phyloP scores from a whole-genome alignment of 2,329 filamentous ascomycete genomes.

The Pseudocercospora fijiensis region DNA sequence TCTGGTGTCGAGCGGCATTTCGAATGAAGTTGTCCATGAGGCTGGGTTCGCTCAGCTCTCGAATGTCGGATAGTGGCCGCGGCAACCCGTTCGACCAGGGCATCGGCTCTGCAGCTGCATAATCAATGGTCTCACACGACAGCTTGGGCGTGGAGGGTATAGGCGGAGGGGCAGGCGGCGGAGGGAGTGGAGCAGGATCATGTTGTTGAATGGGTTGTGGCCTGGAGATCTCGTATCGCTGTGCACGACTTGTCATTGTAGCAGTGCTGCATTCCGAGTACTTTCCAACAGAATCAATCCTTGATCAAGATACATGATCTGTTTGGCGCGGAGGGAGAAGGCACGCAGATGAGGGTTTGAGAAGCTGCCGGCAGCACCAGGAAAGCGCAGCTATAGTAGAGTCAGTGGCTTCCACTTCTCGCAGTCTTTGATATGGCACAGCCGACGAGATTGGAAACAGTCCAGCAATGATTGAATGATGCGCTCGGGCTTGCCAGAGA shows the following conservation, averaged over 20 bases:
- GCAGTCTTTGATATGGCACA: background rate
- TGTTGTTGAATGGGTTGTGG: constrained; percentile 21
- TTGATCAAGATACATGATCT: background rate
- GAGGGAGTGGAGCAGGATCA: constrained; percentile 16
- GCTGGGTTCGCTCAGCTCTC: constrained; percentile 52
- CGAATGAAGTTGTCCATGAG: constrained; percentile 35
- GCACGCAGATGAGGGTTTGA: background rate
- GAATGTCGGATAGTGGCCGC: constrained; percentile 51
- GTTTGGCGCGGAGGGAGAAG: background rate
- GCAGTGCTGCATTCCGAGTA: background rate
- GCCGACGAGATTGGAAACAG: background rate
- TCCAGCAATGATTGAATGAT: no score
- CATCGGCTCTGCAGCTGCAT: constrained; percentile 13
- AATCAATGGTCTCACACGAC: background rate
- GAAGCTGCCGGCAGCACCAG: background rate
- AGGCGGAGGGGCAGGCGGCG: constrained; percentile 17
- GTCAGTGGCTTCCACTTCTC: background rate
- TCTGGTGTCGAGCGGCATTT: constrained; percentile 15
- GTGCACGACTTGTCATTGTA: constrained; percentile 24
- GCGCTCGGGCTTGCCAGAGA: no score
- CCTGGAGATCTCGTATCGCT: constrained; percentile 26
- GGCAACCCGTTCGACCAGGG: constrained; percentile 36
- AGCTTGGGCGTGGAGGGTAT: background rate
- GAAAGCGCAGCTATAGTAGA: background rate
- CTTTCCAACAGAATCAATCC: background rate